These are phyloP conservation scores for Amphichorda felina DNA, from an alignment of 2,329 filamentous ascomycete genomes.

Conservation along the genomic window DNA sequence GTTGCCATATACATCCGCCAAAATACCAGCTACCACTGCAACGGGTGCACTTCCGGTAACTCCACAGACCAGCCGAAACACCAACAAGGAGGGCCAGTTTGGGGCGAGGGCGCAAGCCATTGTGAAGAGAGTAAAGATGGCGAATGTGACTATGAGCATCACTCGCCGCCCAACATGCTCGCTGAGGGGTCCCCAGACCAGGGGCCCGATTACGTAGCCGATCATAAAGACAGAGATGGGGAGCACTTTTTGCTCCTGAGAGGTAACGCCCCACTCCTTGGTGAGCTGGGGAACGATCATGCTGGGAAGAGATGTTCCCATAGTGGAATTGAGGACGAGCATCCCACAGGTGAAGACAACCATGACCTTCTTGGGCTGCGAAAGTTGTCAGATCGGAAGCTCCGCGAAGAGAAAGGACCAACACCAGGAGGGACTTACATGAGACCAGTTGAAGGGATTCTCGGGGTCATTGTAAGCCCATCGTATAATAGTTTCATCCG, in stretches of 20 bases:
- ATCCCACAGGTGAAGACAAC: slow-evolving; percentile 43
- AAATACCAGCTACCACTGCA: slow-evolving; percentile 48
- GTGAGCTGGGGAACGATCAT: slow-evolving; percentile 49
- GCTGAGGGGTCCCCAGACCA: slow-evolving; percentile 53
- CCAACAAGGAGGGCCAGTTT: slow-evolving; percentile 36
- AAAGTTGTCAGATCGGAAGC: neutral
- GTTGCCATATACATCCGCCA: slow-evolving; percentile 54
- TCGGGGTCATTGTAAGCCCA: slow-evolving; percentile 36
- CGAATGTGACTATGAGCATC: slow-evolving; percentile 31
- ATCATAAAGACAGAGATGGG: slow-evolving; percentile 54
- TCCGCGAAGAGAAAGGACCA: neutral
- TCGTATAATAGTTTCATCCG: slow-evolving; percentile 23
- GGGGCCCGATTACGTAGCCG: slow-evolving; percentile 49
- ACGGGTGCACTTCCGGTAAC: slow-evolving; percentile 46
- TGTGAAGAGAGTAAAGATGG: slow-evolving; percentile 35
- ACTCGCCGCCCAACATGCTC: slow-evolving; percentile 50
- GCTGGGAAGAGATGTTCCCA: slow-evolving; percentile 52
- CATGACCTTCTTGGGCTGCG: slow-evolving; percentile 38
- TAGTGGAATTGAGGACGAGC: slow-evolving; percentile 55
- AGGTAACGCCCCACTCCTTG: slow-evolving; percentile 42
- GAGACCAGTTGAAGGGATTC: slow-evolving; percentile 41
- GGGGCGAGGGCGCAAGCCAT: slow-evolving; percentile 44
- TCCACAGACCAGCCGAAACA: slow-evolving; percentile 42
- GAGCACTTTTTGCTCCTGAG: slow-evolving; percentile 31
- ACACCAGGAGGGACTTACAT: slow-evolving; percentile 11